Conservation (phyloP, 805 yeast genomes). For the Monosporozyma servazzii region DNA sequence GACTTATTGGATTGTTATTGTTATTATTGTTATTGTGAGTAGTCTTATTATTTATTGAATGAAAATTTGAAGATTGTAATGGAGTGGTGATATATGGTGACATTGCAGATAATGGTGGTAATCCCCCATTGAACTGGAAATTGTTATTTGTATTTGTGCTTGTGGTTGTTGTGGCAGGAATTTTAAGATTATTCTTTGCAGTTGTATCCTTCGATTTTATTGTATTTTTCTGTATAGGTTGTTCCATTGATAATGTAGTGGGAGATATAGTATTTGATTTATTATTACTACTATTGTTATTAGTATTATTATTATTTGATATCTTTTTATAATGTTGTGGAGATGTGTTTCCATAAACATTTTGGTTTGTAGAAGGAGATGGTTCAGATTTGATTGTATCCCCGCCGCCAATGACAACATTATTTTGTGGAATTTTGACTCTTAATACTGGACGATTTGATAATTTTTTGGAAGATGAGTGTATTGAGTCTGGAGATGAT, state of each 20-base stretch:
- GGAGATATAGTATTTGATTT: not conserved
- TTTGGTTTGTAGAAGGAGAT: constrained; percentile 34
- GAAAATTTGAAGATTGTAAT: constrained; percentile 17
- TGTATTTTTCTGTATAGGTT: not conserved
- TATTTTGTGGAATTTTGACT: constrained; percentile 54
- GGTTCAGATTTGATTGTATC: constrained; percentile 24
- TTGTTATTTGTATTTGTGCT: not conserved
- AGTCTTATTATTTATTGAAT: constrained; percentile 3
- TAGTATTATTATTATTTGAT: constrained; percentile 23
- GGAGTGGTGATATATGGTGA: constrained; percentile 31
- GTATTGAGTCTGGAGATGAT: not conserved
- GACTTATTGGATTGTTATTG: constrained; percentile 8
- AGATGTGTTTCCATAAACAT: constrained; percentile 5
- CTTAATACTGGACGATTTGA: constrained; percentile 46
- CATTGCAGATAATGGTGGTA: constrained; percentile 25
- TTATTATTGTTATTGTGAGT: constrained; percentile 6
- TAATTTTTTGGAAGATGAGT: not conserved
- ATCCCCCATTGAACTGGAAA: constrained; percentile 11
- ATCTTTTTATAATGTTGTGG: constrained; percentile 3
- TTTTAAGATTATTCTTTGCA: not conserved
- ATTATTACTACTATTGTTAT: not conserved
- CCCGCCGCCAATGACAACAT: constrained; percentile 15
- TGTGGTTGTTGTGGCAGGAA: not conserved
- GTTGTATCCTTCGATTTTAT: not conserved
- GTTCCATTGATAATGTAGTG: not conserved